Evolutionary conservation across 1,284 basidiomycete species (phyloP).

Genomic region (Tilletia walkeri): DNA sequence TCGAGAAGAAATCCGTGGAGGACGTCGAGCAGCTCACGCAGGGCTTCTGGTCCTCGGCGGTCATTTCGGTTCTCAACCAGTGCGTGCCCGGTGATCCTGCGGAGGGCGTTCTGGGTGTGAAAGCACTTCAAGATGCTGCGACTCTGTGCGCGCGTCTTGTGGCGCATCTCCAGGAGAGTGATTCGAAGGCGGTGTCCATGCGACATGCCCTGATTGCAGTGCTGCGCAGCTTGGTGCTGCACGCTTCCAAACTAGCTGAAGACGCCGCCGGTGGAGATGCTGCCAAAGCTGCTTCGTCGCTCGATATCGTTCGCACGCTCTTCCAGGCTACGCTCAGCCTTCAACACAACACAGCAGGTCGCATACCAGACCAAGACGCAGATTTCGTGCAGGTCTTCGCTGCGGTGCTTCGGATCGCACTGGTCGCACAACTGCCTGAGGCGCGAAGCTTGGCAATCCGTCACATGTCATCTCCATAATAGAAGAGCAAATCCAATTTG

Average conservation of each 20-base stretch:
- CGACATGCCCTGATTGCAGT: neutral
- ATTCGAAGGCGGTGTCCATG: neutral
- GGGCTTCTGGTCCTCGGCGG: neutral
- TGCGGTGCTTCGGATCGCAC: constrained; percentile 1
- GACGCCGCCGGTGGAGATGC: neutral
- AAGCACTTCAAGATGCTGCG: neutral
- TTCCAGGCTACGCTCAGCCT: neutral
- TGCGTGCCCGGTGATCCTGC: constrained; percentile 2
- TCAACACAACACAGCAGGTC: neutral
- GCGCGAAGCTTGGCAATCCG: neutral
- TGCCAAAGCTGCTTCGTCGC: neutral
- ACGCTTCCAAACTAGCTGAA: neutral
- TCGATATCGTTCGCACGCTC: neutral
- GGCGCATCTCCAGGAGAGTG: neutral
- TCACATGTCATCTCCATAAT: neutral
- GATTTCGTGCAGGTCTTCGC: neutral
- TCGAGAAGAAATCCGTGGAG: neutral
- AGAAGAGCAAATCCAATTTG: no score
- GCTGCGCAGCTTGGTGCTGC: neutral
- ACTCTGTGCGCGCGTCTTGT: constrained; percentile 3
- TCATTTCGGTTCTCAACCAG: neutral
- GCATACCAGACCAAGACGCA: neutral
- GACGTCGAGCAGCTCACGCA: constrained; percentile 9
- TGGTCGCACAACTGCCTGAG: neutral
- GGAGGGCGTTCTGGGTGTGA: neutral